These are phyloP conservation scores for Apiotrichum brassicae DNA, from an alignment of 1,284 basidiomycete species.

Conservation along the genomic window DNA sequence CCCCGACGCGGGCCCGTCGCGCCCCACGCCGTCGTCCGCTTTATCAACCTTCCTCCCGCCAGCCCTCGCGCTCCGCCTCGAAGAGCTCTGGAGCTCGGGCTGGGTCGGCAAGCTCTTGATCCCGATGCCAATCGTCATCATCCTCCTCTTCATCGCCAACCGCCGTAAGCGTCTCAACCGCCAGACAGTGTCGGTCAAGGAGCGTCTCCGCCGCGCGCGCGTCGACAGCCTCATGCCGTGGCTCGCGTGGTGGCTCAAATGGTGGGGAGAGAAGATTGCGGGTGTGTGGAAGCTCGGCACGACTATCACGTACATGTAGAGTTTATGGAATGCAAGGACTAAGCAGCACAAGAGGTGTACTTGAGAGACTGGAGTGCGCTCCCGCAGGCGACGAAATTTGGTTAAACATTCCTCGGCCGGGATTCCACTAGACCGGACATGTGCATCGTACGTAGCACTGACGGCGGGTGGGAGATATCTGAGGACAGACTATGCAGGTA, in stretches of 20 bases:
- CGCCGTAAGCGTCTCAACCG: slow-evolving; percentile 5
- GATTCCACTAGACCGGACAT: too few species aligned
- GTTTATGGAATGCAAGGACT: too few species aligned
- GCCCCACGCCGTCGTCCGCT: neutral
- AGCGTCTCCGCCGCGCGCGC: slow-evolving; percentile 12
- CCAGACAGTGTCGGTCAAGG: slow-evolving; percentile 7
- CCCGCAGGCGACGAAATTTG: too few species aligned
- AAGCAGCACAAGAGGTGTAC: too few species aligned
- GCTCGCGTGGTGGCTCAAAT: slow-evolving; percentile 29
- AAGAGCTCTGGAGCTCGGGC: slow-evolving; percentile 11
- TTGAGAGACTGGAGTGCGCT: too few species aligned
- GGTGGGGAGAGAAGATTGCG: slow-evolving; percentile 36
- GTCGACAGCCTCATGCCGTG: slow-evolving; percentile 16
- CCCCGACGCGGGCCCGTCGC: slow-evolving; percentile 1
- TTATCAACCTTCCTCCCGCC: slow-evolving; percentile 6
- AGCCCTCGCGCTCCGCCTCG: slow-evolving; percentile 5
- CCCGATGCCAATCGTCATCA: slow-evolving; percentile 9
- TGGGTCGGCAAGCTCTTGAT: slow-evolving; percentile 6
- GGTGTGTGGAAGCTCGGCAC: slow-evolving; percentile 43
- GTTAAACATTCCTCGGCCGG: too few species aligned
- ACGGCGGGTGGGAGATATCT: too few species aligned
- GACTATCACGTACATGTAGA: slow-evolving; percentile 41
- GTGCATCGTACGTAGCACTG: too few species aligned
- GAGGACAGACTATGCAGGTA: too few species aligned
- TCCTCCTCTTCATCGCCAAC: slow-evolving; percentile 8